phyloP scores from a whole-genome alignment of 2,329 filamentous ascomycete species.

The Westerdykella sp. region DNA sequence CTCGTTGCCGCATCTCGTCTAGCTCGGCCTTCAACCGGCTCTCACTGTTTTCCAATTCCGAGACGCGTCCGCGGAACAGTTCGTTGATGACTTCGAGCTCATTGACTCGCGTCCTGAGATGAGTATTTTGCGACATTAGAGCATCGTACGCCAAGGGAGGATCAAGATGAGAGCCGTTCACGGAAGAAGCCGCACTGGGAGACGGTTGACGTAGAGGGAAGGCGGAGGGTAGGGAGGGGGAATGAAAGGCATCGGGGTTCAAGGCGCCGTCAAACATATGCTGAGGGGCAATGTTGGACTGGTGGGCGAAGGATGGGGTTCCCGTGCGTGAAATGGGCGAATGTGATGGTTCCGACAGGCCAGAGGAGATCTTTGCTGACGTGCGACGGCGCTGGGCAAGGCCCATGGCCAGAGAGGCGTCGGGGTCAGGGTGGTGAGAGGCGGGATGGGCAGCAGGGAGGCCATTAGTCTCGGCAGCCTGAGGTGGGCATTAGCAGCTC shows the following conservation, averaged over 20 bases:
- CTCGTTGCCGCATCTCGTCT: conserved; percentile 70
- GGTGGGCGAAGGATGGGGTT: conserved; percentile 65
- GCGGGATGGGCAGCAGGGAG: conserved; percentile 47
- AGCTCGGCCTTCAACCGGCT: conserved; percentile 29
- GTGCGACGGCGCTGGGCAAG: conserved; percentile 57
- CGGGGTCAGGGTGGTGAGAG: conserved; percentile 32
- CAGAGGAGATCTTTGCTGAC: conserved; percentile 66
- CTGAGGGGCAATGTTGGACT: conserved; percentile 63
- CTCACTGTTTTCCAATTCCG: conserved; percentile 71
- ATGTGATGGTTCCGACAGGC: conserved; percentile 66
- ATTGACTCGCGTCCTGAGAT: conserved; percentile 88
- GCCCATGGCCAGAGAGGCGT: conserved; percentile 50
- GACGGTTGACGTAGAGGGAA: conserved; percentile 45
- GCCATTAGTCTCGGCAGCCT: conserved; percentile 46
- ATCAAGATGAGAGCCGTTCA: conserved; percentile 59
- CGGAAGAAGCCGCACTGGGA: conserved; percentile 52
- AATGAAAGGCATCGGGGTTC: conserved; percentile 63
- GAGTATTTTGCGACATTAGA: conserved; percentile 71
- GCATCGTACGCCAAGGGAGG: conserved; percentile 73
- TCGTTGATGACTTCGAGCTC: conserved; percentile 91
- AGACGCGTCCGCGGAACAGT: conserved; percentile 60
- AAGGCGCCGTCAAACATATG: conserved; percentile 73
- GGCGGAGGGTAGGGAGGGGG: conserved; percentile 40
- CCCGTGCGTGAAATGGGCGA: conserved; percentile 74
- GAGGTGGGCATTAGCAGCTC: conserved; percentile 7